Evolutionary conservation across 352 stramenopile species (phyloP), one percentile per base, ranked within the genome.

Genomic region (Globisporangium splendens): DNA sequence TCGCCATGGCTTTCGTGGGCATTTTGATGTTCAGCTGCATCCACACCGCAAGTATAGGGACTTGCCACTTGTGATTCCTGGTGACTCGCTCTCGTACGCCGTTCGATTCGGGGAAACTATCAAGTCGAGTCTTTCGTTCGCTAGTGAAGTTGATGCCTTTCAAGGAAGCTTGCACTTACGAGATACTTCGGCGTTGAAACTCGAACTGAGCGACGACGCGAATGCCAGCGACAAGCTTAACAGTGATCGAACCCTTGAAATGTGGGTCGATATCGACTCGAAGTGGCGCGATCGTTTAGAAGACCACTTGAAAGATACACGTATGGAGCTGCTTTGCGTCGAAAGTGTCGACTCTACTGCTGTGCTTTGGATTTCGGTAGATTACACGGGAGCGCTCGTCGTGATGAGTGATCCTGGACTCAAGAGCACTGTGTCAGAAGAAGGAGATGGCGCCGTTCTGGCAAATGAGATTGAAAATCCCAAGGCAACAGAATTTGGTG

Each of bases 21-120:
- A 65, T 2, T 91, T 81, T 53, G 83, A 93, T 58, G 79, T 93
- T 1, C 69, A 88, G 43, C 57, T 68, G 41, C 39, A 72, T 1
- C 50, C 57, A 0, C 50, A 60, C 28, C 59, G 53, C 0, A 62
- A 57, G 6, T 54, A 63, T 21, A 59, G 60, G 13, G 62, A 72
- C 21, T 35, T 46, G 1, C 79, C 81, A 11, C 59, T 89, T 6
- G 49, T 91, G 15, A 77, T 91, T 50, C 54, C 31, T 20, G 81
- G 81, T 8, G 66, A 74, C 46, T 41, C 49, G 0, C 51, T 89
- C 14, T 70, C 69, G 38, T 91, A 73, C 50, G 38, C 33, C 35
- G 49, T 84, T 33, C 46, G 76, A 18, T 59, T 43, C 22, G 54
- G 47, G 33, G 48, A 62, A 20, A 13, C 65, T 0, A 43, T 46